These are phyloP conservation scores for Colletotrichum simmondsii DNA, from an alignment of 2,329 filamentous ascomycete genomes.

Conservation along the genomic window DNA sequence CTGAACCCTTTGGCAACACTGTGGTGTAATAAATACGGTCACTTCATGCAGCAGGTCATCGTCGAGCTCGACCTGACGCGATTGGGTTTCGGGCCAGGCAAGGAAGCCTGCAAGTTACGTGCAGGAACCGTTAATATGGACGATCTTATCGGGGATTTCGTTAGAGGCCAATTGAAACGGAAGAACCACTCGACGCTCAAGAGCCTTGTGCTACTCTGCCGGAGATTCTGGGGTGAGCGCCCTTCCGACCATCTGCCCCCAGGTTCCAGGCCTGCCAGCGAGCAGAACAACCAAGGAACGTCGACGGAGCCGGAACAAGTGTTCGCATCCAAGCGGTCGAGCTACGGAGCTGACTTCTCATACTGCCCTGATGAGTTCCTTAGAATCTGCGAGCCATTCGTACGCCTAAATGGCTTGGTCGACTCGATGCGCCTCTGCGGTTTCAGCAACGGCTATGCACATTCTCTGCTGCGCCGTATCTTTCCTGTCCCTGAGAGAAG, in stretches of 20 bases:
- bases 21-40: constrained; percentile 48
- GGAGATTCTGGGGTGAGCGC: constrained; percentile 44
- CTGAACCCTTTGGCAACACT: constrained; percentile 47
- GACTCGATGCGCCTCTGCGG: constrained; percentile 49
- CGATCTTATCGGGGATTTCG: constrained; percentile 42
- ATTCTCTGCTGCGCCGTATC: constrained; percentile 40
- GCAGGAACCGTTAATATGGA: constrained; percentile 41
- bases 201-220: constrained; percentile 46
- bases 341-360: constrained; percentile 12
- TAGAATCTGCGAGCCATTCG: constrained; percentile 44
- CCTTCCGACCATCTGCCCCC: neutral
- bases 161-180: constrained; percentile 39
- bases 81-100: constrained; percentile 44
- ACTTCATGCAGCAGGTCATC: constrained; percentile 48
- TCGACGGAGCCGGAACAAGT: neutral
- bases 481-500: constrained; percentile 35
- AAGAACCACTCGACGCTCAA: constrained; percentile 38
- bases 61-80: constrained; percentile 55
- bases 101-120: constrained; percentile 38
- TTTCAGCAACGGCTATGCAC: constrained; percentile 46
- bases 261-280: neutral
- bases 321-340: constrained; percentile 17
- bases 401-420: constrained; percentile 43
- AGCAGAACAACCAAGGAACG: neutral
- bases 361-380: constrained; percentile 47